Evolutionary conservation across 495 filamentous ascomycete species (phyloP).

Genomic region (Hypoxylon subgilvum): DNA sequence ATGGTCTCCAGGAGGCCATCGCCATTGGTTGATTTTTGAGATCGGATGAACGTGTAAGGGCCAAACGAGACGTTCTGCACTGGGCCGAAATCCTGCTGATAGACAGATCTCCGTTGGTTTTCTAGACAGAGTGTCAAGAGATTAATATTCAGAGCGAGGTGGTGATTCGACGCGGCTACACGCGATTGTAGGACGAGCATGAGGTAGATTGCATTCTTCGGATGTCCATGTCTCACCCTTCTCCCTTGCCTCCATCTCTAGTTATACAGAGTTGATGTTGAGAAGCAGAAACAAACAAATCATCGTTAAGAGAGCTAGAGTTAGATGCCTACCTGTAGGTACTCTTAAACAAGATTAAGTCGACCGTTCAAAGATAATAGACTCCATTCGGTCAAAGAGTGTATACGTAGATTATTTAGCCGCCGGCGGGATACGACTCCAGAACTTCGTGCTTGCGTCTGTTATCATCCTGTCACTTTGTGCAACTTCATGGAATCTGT

Average conservation of each 20-base stretch:
- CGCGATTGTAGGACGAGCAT: not conserved
- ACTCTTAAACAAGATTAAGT: too few species aligned
- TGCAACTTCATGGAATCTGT: slow-evolving; percentile 3
- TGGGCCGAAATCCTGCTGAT: not conserved
- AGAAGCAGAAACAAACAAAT: too few species aligned
- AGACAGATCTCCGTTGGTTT: slow-evolving; percentile 1
- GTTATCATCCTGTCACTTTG: not conserved
- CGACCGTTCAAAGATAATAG: too few species aligned
- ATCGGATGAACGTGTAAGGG: not conserved
- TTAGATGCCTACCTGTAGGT: not conserved
- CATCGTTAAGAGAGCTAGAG: not conserved
- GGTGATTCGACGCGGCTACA: not conserved
- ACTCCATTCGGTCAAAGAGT: slow-evolving; percentile 3
- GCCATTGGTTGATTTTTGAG: not conserved
- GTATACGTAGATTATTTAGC: slow-evolving; percentile 18
- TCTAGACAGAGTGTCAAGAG: slow-evolving; percentile 15
- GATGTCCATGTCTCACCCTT: slow-evolving; percentile 13
- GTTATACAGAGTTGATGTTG: too few species aligned
- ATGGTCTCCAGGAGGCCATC: slow-evolving; percentile 16
- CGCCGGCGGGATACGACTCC: slow-evolving; percentile 6
- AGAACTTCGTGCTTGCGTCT: not conserved
- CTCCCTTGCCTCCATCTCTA: slow-evolving; percentile 25
- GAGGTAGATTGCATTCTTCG: slow-evolving; percentile 11
- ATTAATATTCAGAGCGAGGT: not conserved
- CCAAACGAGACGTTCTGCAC: not conserved